Evolutionary conservation across 2,329 filamentous ascomycete genomes (phyloP).

Genomic region (Curvularia eragrostidis): DNA sequence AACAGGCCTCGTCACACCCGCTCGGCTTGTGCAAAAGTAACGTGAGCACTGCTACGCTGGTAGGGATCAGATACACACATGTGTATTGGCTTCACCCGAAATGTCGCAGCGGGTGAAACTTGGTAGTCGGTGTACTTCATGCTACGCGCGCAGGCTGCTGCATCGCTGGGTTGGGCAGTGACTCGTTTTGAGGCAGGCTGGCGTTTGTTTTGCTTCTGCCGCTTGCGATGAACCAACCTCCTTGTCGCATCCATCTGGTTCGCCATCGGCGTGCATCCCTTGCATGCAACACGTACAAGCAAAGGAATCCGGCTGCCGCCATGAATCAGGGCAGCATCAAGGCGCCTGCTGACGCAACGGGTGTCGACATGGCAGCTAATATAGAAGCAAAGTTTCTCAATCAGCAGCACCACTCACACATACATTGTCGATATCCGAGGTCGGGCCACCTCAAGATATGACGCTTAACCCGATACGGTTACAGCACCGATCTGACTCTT

Average conservation of each 20-base stretch:
- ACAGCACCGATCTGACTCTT: constrained; percentile 32
- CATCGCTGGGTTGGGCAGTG: constrained; percentile 18
- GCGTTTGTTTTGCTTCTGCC: constrained; percentile 25
- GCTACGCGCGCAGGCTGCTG: constrained; percentile 25
- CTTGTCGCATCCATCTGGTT: constrained; percentile 26
- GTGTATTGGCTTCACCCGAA: constrained; percentile 18
- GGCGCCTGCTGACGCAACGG: constrained; percentile 28
- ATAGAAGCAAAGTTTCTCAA: constrained; percentile 31
- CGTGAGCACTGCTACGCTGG: constrained; percentile 4
- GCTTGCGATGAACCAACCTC: constrained; percentile 21
- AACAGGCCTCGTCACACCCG: neutral
- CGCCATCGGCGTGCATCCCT: constrained; percentile 19
- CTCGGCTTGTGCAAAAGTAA: constrained; percentile 1
- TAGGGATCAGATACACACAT: constrained; percentile 20
- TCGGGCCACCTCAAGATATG: constrained; percentile 29
- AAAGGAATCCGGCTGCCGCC: constrained; percentile 15
- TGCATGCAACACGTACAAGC: constrained; percentile 16
- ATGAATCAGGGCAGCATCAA: constrained; percentile 21
- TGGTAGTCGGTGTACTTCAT: constrained; percentile 17
- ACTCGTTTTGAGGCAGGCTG: constrained; percentile 27
- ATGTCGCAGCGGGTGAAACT: constrained; percentile 23
- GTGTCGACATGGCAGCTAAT: constrained; percentile 30
- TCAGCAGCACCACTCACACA: constrained; percentile 10
- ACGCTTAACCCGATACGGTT: constrained; percentile 36
- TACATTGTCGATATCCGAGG: constrained; percentile 25